Evolutionary conservation across 2,329 filamentous ascomycete genomes (phyloP).

Genomic region (Curvularia eragrostidis): DNA sequence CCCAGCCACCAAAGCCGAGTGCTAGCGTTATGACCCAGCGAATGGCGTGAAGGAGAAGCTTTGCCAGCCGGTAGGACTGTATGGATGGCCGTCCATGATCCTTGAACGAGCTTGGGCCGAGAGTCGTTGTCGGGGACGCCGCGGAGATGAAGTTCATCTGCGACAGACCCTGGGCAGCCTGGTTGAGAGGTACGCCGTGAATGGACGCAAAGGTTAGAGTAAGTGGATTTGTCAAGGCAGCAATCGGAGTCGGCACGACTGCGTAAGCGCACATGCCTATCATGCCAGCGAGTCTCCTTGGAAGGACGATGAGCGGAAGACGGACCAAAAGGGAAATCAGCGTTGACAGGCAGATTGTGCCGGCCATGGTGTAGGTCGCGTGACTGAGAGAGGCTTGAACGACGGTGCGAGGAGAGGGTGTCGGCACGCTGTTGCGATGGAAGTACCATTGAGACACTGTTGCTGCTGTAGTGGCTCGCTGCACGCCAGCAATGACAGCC

Average conservation of each 20-base stretch:
- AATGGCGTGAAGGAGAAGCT: slow-evolving; percentile 88
- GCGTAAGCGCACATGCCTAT: slow-evolving; percentile 76
- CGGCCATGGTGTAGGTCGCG: slow-evolving; percentile 84
- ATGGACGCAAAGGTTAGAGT: slow-evolving; percentile 93
- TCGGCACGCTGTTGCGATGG: slow-evolving; percentile 82
- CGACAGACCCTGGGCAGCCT: slow-evolving; percentile 78
- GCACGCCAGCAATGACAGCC: slow-evolving; percentile 83
- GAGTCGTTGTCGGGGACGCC: slow-evolving; percentile 74
- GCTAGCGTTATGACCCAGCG: slow-evolving; percentile 89
- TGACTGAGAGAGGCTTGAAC: slow-evolving; percentile 84
- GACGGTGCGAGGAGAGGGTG: slow-evolving; percentile 78
- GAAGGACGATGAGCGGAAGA: slow-evolving; percentile 83
- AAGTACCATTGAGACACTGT: slow-evolving; percentile 99
- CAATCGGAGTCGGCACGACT: slow-evolving; percentile 83
- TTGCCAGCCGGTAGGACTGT: slow-evolving; percentile 88
- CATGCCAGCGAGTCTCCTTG: slow-evolving; percentile 73
- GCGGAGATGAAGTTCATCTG: slow-evolving; percentile 82
- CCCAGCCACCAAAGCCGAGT: slow-evolving; percentile 95
- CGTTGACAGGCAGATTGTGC: slow-evolving; percentile 88
- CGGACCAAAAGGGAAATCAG: slow-evolving; percentile 80
- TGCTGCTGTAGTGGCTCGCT: slow-evolving; percentile 89
- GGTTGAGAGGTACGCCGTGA: slow-evolving; percentile 81
- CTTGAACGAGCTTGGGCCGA: slow-evolving; percentile 52
- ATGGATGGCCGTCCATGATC: slow-evolving; percentile 60
- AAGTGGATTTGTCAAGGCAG: slow-evolving; percentile 86